Conservation (phyloP, 805 yeast species). For the Lipomyces chichibuensis region DNA sequence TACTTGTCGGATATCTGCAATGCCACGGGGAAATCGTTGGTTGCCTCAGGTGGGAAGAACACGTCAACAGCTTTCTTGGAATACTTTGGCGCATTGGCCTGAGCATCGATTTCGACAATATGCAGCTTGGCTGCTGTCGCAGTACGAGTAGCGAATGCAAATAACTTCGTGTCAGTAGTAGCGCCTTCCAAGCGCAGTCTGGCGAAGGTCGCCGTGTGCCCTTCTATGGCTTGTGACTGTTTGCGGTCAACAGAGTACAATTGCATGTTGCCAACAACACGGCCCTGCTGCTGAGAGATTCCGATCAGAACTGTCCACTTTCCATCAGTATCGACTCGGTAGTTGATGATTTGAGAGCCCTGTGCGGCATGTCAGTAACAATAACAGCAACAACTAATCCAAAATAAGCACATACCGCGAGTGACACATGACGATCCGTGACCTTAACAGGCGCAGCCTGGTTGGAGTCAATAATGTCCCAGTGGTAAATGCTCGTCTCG, state of each 20-base stretch:
- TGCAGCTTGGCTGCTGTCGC: slow-evolving; percentile 85
- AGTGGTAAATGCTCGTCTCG: slow-evolving; percentile 69
- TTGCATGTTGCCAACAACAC: slow-evolving; percentile 96
- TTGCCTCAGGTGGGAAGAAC: slow-evolving; percentile 95
- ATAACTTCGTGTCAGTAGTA: slow-evolving; percentile 73
- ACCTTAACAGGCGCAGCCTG: slow-evolving; percentile 76
- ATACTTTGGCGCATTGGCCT: slow-evolving; percentile 77
- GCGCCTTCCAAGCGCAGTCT: slow-evolving; percentile 74
- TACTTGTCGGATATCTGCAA: slow-evolving; percentile 81
- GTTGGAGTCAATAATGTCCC: slow-evolving; percentile 83
- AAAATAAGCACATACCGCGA: slow-evolving; percentile 43
- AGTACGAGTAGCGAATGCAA: slow-evolving; percentile 89
- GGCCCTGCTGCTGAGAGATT: slow-evolving; percentile 88
- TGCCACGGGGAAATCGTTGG: slow-evolving; percentile 94
- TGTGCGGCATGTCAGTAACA: slow-evolving; percentile 37
- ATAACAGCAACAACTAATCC: neutral
- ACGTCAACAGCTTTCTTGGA: slow-evolving; percentile 88
- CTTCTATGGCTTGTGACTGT: slow-evolving; percentile 95
- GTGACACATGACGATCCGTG: slow-evolving; percentile 79
- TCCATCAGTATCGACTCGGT: slow-evolving; percentile 74
- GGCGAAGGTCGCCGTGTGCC: slow-evolving; percentile 94
- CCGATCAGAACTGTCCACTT: slow-evolving; percentile 97
- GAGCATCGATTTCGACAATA: slow-evolving; percentile 95
- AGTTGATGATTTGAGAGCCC: slow-evolving; percentile 86
- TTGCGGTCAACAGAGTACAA: slow-evolving; percentile 84